phyloP scores from a whole-genome alignment of 116 monocot species.

The Zostera marina region DNA sequence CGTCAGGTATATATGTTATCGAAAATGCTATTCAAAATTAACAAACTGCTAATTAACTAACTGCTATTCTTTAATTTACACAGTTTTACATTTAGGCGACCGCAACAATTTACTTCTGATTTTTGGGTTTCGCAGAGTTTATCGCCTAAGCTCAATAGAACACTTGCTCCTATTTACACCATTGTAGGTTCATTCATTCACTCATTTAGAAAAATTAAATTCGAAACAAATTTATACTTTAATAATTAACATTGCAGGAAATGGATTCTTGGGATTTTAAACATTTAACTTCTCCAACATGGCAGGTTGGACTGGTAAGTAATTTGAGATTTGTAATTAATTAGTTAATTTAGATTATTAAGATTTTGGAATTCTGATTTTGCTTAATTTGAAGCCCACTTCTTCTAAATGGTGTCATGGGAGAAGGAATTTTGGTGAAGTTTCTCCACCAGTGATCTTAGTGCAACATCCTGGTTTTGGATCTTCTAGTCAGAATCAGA shows the following conservation, averaged over 20 bases:
- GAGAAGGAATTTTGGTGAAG: background rate
- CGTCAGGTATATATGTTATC: conserved; percentile 47
- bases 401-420: background rate
- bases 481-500: background rate
- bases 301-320: conserved; percentile 89
- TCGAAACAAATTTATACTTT: no score
- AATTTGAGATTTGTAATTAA: background rate
- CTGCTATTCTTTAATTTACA: background rate
- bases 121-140: conserved; percentile 51
- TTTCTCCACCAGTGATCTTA: background rate
- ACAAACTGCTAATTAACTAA: background rate
- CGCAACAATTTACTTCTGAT: conserved; percentile 35
- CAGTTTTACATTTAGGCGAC: conserved; percentile 95
- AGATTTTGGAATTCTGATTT: background rate
- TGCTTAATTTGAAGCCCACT: conserved; percentile 1
- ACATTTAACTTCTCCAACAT: conserved; percentile 44
- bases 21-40: background rate
- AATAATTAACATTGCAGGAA: conserved; percentile 26
- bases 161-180: conserved; percentile 64
- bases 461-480: conserved; percentile 5
- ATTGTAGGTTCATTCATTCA: conserved; percentile 31
- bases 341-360: background rate
- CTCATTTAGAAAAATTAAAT: no score
- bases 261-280: conserved; percentile 59
- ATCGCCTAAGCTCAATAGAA: conserved; percentile 36